Percentiles rank a stretch among this genome's conserved stretches.
Conservation (phyloP, 2,329 filamentous ascomycete species). For the Nothophaeocryptopus gaeumannii region DNA sequence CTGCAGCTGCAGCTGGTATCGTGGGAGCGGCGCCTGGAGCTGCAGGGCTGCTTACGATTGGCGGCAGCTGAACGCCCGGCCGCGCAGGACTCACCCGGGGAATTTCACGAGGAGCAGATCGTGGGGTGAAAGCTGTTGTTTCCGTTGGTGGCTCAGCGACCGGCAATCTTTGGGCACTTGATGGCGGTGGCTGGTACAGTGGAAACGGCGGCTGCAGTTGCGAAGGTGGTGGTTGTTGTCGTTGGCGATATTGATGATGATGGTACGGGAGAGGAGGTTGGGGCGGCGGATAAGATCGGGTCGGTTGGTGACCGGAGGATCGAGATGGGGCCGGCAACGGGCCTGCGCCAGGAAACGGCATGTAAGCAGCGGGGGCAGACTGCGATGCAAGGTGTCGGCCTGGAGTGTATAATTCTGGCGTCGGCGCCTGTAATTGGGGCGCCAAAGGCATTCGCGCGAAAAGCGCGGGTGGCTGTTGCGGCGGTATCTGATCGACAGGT, state of each 20-base stretch:
- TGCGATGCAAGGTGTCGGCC: slow-evolving; percentile 19
- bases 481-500: slow-evolving; percentile 18
- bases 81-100: slow-evolving; percentile 7
- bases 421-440: slow-evolving; percentile 6
- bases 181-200: slow-evolving; percentile 3
- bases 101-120: slow-evolving; percentile 16
- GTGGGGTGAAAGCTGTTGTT: slow-evolving; percentile 25
- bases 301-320: slow-evolving; percentile 15
- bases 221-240: slow-evolving; percentile 3
- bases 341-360: slow-evolving; percentile 14
- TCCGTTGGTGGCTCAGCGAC: slow-evolving; percentile 27
- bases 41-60: slow-evolving; percentile 22
- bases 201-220: slow-evolving; percentile 5
- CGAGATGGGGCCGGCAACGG: slow-evolving; percentile 20
- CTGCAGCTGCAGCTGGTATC: slow-evolving; percentile 1
- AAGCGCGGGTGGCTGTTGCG: slow-evolving; percentile 3
- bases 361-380: slow-evolving; percentile 20
- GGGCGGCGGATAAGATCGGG: slow-evolving; percentile 19
- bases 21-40: neutral
- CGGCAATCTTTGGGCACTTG: slow-evolving; percentile 17
- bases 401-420: slow-evolving; percentile 13
- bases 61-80: slow-evolving; percentile 26
- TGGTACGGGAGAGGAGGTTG: slow-evolving; percentile 14
- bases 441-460: slow-evolving; percentile 8
- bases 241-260: slow-evolving; percentile 12